Percentiles rank a stretch among this genome's conserved stretches.
These are phyloP conservation scores for Lepraria neglecta DNA, from an alignment of 495 filamentous ascomycete genomes.

Conservation along the genomic window DNA sequence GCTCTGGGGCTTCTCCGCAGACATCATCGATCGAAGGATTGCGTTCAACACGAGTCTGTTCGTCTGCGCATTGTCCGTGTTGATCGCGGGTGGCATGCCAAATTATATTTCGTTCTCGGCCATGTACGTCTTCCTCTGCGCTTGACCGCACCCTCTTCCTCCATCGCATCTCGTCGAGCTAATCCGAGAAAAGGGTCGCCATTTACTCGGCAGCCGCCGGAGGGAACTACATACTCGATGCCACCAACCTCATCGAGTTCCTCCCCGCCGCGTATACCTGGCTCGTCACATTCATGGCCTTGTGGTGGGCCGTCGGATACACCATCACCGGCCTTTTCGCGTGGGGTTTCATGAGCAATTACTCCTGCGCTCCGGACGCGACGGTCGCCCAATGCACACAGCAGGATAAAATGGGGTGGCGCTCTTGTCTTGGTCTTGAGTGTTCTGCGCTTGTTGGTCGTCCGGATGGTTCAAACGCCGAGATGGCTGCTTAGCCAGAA, in stretches of 20 bases:
- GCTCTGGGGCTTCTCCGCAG: constrained; percentile 50
- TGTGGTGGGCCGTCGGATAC: constrained; percentile 37
- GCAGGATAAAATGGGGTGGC: constrained; percentile 29
- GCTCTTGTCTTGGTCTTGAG: constrained; percentile 62
- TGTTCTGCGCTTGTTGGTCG: constrained; percentile 58
- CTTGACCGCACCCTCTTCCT: too few species aligned
- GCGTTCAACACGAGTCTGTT: constrained; percentile 50
- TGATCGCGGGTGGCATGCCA: constrained; percentile 44
- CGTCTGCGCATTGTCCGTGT: constrained; percentile 43
- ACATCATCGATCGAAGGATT: constrained; percentile 48
- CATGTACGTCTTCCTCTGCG: constrained; percentile 30
- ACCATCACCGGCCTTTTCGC: constrained; percentile 36
- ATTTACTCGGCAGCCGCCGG: constrained; percentile 37
- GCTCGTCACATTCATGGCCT: constrained; percentile 37
- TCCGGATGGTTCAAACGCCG: constrained; percentile 63
- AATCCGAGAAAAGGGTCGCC: too few species aligned
- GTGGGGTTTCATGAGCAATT: constrained; percentile 40
- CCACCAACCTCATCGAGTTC: constrained; percentile 36
- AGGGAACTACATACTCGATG: constrained; percentile 37
- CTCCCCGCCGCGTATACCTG: constrained; percentile 32
- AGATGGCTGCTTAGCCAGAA: constrained; percentile 64
- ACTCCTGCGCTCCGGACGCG: constrained; percentile 23
- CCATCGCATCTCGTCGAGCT: too few species aligned
- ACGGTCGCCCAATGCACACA: not conserved
- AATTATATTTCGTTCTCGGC: constrained; percentile 40